Base-by-base conservation (phyloP, 2,329 filamentous ascomycete genomes). In the Malbranchea cinnamomea region DNA sequence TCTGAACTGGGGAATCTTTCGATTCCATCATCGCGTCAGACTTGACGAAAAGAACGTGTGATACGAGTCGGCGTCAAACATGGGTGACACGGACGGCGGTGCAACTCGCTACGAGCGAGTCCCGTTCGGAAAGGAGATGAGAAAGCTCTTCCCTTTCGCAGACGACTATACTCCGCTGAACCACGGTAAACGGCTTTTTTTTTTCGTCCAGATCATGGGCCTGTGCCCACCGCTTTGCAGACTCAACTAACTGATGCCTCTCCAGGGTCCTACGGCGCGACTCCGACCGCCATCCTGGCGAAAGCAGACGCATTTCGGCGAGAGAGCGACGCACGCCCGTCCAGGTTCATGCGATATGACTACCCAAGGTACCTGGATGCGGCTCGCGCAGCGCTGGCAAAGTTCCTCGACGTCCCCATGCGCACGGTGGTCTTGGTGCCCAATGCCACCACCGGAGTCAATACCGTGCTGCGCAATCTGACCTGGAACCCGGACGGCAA, bases 381-480 rank as follows among this genome's bases (percentile, higher is more conserved):
- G 37, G 67, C 64, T 10, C 72, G 79, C 6, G 58, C 53, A 22
- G 74, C 74, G 3, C 58, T 83, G 3, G 74, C 77, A 2, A 48
- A 58, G 13, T 48, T 80, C n/a, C 56, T 92, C 33, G 67, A 76
- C 36, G 74, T 67, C 0, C 72, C 76, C 0, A 47, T 61, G 1
- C 63, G 73, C 7, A 71, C 71, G 1, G 56, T 80, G 11, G 80
- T 87, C 4, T 75, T 87, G 37, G 71, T 87, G 0, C 56, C 65
- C 28, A 92, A 91, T 48, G 80, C 81, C 3, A 87, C 79, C 0
- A 72, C 67, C 0, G 49, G 46, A 24, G 34, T 47, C 30, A 85
- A 89, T 56, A 78, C 71, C 0, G 68, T 91, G 2, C 64, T 89
- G n/a, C 68, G 75, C 25, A 81, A 75, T 47, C 49, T 91, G 1